Evolutionary conservation across 345 rosid genomes (phyloP), one percentile per base, ranked within the genome.

Genomic region (Stellera chamaejasme): DNA sequence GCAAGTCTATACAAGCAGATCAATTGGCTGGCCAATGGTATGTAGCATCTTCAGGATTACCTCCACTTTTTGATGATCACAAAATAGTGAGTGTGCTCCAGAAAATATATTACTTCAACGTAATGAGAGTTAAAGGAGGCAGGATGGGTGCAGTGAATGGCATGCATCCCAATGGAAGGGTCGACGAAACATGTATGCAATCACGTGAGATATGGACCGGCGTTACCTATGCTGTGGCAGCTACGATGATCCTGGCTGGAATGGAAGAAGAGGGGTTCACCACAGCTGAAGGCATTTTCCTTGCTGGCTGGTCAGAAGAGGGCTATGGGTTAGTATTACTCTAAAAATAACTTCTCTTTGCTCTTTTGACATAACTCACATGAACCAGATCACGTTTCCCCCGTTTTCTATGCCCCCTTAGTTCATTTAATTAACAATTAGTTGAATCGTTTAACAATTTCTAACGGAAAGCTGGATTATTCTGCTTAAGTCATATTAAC

Each of bases 201-300:
- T 89, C 95, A 8, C 91, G 97, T 55, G 97, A 89, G 78, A 83
- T 89, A 68, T 89, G 97, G 97, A 68, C 91, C 7, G 97, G 97
- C 14, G 95, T 89, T 27, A 89, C 97, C 15, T 89, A 89, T 56
- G 91, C 67, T 28, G 87, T 82, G 56, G 91, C 97, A 13, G 88
- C 97, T 55, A 83, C 74, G 19, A 85, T 89, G 97, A 83, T 89
- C 66, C 88, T 78, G 51, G 80, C 91, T 57, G 95, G 97, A 59
- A 89, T 83, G 95, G 89, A 83, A 63, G 88, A 89, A 41, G 74
- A 85, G 72, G 97, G 81, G 10, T 89, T 89, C 67, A 62, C 77
- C 27, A 72, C 95, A 7, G 97, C 97, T 16, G 81, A 83, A 64
- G 97, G 97, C 16, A 80, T 89, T 45, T 89, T 85, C 71, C 69